phyloP scores from a whole-genome alignment of 768 basidiomycete genomes.

The Boletus pseudopeckii region DNA sequence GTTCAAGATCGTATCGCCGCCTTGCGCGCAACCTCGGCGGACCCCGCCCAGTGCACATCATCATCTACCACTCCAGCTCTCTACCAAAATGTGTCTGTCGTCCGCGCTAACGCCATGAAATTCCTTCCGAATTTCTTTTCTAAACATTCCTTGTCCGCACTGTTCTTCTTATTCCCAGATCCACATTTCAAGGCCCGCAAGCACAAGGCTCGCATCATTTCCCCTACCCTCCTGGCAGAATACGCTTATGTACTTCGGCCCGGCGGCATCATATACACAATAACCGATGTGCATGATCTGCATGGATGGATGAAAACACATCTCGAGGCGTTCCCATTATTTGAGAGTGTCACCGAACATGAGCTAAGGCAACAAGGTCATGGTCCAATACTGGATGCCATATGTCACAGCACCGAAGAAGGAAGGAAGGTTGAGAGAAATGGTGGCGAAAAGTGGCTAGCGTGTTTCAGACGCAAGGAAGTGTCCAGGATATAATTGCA shows the following conservation, averaged over 20 bases:
- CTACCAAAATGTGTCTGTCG: slow-evolving; percentile 88
- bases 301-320: slow-evolving; percentile 95
- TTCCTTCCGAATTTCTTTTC: slow-evolving; percentile 95
- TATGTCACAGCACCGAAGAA: slow-evolving; percentile 88
- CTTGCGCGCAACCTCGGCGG: slow-evolving; percentile 63
- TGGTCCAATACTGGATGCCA: slow-evolving; percentile 75
- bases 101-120: slow-evolving; percentile 98
- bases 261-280: slow-evolving; percentile 96
- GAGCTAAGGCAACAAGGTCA: slow-evolving; percentile 73
- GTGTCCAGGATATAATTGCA: slow-evolving; percentile 10
- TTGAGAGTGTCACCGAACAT: slow-evolving; percentile 74
- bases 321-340: slow-evolving; percentile 83
- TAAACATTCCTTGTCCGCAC: slow-evolving; percentile 83
- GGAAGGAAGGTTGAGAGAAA: slow-evolving; percentile 96
- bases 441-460: slow-evolving; percentile 85
- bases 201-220: slow-evolving; percentile 98
- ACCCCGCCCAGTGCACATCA: slow-evolving; percentile 12
- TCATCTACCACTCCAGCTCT: slow-evolving; percentile 37
- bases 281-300: slow-evolving; percentile 93
- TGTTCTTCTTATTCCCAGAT: slow-evolving; percentile 99
- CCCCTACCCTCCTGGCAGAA: slow-evolving; percentile 94
- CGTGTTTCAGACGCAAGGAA: slow-evolving; percentile 74
- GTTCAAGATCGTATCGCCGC: slow-evolving; percentile 92
- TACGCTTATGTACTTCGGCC: slow-evolving; percentile 91
- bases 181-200: slow-evolving; percentile 98